Conservation (phyloP, 2,329 filamentous ascomycete species). For the Calcarisporium arbuscula region DNA sequence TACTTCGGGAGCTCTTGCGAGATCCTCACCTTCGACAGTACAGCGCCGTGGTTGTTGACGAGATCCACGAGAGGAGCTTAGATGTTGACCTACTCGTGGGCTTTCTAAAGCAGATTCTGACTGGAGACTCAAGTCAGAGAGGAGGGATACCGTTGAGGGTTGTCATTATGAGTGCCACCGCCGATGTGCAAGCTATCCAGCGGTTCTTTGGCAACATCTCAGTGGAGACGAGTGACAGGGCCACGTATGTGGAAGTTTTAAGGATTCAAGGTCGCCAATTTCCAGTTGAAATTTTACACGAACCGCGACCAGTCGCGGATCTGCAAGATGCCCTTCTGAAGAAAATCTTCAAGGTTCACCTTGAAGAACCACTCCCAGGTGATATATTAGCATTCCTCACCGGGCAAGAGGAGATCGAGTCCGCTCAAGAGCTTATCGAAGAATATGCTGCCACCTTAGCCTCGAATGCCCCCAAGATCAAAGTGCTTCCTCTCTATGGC, state of each 20-base stretch:
- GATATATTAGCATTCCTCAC: slow-evolving; percentile 90
- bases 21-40: slow-evolving; percentile 81
- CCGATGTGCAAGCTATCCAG: slow-evolving; percentile 73
- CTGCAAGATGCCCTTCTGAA: slow-evolving; percentile 77
- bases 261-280: slow-evolving; percentile 83
- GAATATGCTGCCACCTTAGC: slow-evolving; percentile 69
- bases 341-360: slow-evolving; percentile 78
- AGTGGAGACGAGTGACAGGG: too few species aligned
- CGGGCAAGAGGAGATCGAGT: slow-evolving; percentile 88
- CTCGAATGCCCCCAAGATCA: slow-evolving; percentile 65
- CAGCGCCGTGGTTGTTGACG: slow-evolving; percentile 86
- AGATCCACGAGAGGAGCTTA: slow-evolving; percentile 92
- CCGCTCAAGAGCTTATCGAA: slow-evolving; percentile 71
- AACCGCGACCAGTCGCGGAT: slow-evolving; percentile 67
- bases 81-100: slow-evolving; percentile 90
- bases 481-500: slow-evolving; percentile 78
- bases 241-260: slow-evolving; percentile 34
- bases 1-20: slow-evolving; percentile 85
- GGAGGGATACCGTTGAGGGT: slow-evolving; percentile 76
- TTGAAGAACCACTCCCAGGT: slow-evolving; percentile 82
- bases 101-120: slow-evolving; percentile 74
- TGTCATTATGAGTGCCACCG: slow-evolving; percentile 94
- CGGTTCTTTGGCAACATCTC: slow-evolving; percentile 58
- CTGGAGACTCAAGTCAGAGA: slow-evolving; percentile 54
- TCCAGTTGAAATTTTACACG: slow-evolving; percentile 73